Evolutionary conservation across 1,284 basidiomycete species (phyloP).

Genomic region (Cryptococcus amylolentus): DNA sequence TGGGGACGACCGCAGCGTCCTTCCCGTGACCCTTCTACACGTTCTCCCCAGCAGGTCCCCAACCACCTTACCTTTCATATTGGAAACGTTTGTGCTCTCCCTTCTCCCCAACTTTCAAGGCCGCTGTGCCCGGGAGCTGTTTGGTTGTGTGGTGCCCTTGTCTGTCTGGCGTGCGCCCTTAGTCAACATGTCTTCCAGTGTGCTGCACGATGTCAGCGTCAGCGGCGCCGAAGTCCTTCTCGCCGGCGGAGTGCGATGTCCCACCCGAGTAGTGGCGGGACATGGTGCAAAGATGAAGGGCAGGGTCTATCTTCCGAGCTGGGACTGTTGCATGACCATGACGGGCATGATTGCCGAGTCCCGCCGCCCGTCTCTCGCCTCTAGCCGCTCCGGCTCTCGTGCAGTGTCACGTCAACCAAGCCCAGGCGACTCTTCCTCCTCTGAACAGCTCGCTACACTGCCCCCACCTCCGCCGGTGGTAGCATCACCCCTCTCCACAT

Average conservation of each 20-base stretch:
- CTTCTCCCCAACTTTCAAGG: slow-evolving; percentile 21
- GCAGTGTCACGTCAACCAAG: not conserved
- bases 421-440: slow-evolving; percentile 1
- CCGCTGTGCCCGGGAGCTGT: slow-evolving; percentile 20
- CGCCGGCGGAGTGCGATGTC: slow-evolving; percentile 34
- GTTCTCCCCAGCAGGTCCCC: slow-evolving; percentile 31
- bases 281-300: not conserved
- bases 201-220: slow-evolving; percentile 6
- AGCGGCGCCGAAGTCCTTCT: slow-evolving; percentile 30
- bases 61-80: slow-evolving; percentile 23
- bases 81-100: slow-evolving; percentile 34
- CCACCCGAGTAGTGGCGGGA: not conserved
- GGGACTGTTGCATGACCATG: slow-evolving; percentile 25
- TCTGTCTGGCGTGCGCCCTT: slow-evolving; percentile 19
- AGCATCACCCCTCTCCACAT: no score
- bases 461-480: not conserved
- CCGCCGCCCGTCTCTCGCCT: not conserved
- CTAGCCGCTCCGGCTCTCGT: no score
- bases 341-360: slow-evolving; percentile 18
- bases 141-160: slow-evolving; percentile 22
- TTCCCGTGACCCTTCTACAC: slow-evolving; percentile 33
- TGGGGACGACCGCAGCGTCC: not conserved
- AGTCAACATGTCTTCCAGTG: slow-evolving; percentile 6
- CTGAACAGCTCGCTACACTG: not conserved
- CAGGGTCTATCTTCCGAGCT: slow-evolving; percentile 30